Percentiles rank a stretch among this genome's conserved stretches.
phyloP scores from a whole-genome alignment of 805 yeast genomes.

The Cyberlindnera mrakii region DNA sequence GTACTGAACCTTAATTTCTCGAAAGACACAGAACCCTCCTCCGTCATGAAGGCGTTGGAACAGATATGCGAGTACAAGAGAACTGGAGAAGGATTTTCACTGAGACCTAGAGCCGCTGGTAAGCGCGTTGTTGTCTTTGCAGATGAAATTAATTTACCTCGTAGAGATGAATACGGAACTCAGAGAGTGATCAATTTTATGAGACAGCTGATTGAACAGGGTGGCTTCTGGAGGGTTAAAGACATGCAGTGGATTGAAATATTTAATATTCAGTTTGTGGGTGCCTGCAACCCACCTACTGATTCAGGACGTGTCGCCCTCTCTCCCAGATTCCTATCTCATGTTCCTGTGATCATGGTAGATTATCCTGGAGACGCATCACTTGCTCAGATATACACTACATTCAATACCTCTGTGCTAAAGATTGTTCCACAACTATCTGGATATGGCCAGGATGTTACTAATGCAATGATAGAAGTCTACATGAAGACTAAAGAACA shows the following conservation, averaged over 20 bases:
- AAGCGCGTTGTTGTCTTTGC: constrained; percentile 80
- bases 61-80: constrained; percentile 62
- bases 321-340: constrained; percentile 59
- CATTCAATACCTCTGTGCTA: constrained; percentile 51
- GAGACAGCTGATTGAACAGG: constrained; percentile 65
- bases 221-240: constrained; percentile 69
- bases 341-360: constrained; percentile 58
- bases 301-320: constrained; percentile 68
- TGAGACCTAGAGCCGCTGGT: constrained; percentile 56
- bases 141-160: constrained; percentile 86
- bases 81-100: constrained; percentile 42
- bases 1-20: constrained; percentile 75
- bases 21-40: constrained; percentile 62
- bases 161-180: constrained; percentile 62
- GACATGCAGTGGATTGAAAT: constrained; percentile 63
- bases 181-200: constrained; percentile 66
- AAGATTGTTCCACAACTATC: constrained; percentile 54
- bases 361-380: constrained; percentile 72
- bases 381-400: constrained; percentile 56
- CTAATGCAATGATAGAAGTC: constrained; percentile 61
- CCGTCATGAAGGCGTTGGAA: constrained; percentile 59
- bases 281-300: constrained; percentile 88
- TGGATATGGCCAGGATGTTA: constrained; percentile 45
- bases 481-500: constrained; percentile 39
- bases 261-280: constrained; percentile 72